phyloP scores from a whole-genome alignment of 371 early-diverging fungal species.

The Mucor velutinosus region DNA sequence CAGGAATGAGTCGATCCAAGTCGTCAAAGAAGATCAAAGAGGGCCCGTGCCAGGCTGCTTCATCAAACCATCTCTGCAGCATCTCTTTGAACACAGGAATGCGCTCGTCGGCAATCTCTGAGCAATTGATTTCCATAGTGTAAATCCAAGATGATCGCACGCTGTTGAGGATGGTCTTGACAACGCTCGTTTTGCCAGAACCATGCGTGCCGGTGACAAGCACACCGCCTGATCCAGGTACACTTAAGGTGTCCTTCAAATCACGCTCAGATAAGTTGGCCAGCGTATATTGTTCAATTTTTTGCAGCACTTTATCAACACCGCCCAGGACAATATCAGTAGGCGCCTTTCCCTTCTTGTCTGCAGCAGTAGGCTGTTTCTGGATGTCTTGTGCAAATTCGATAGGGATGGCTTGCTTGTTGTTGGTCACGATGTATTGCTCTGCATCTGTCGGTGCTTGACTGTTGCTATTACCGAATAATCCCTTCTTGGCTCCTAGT shows the following conservation, averaged over 20 bases:
- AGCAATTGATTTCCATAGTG: conserved; percentile 66
- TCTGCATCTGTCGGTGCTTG: conserved; percentile 25
- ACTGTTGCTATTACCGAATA: conserved; percentile 24
- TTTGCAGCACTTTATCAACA: conserved; percentile 43
- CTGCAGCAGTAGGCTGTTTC: conserved; percentile 7
- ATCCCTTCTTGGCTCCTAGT: conserved; percentile 39
- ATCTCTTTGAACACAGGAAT: conserved; percentile 65
- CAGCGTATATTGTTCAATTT: conserved; percentile 53
- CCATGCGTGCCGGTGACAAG: conserved; percentile 84
- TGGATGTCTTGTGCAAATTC: conserved; percentile 55
- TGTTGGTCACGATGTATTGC: conserved; percentile 33
- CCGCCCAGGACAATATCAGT: conserved; percentile 45
- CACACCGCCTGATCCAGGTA: conserved; percentile 72
- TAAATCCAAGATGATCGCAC: conserved; percentile 54
- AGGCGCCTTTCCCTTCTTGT: neutral
- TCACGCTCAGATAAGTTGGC: conserved; percentile 55
- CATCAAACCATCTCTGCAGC: conserved; percentile 66
- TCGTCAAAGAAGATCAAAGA: conserved; percentile 95
- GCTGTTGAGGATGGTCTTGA: conserved; percentile 49
- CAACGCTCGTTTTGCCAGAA: conserved; percentile 82
- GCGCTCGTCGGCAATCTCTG: conserved; percentile 64
- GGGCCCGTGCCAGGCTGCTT: conserved; percentile 80
- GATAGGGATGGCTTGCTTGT: conserved; percentile 30
- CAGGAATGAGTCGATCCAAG: conserved; percentile 90
- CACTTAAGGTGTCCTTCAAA: conserved; percentile 49